phyloP scores from a whole-genome alignment of 2,329 filamentous ascomycete genomes.

The Allantophomopsis lycopodina region DNA sequence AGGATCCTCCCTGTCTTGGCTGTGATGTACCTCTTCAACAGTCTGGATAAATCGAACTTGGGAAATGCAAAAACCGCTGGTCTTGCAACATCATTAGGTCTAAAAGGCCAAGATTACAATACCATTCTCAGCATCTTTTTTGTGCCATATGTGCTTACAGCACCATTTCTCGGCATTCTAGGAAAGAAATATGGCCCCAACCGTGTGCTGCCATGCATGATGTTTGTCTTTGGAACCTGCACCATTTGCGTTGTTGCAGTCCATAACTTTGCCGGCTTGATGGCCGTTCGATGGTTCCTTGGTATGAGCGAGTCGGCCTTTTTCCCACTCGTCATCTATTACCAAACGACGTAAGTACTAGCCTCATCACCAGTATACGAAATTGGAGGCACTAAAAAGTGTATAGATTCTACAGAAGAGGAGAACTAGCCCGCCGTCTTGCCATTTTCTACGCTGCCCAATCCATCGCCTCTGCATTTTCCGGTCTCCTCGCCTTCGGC shows the following conservation, averaged over 20 bases:
- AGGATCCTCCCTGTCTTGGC: slow-evolving; percentile 38
- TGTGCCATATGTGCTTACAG: slow-evolving; percentile 59
- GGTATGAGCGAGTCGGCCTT: slow-evolving; percentile 38
- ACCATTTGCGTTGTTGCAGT: slow-evolving; percentile 32
- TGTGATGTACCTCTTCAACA: slow-evolving; percentile 35
- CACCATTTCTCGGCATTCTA: slow-evolving; percentile 47
- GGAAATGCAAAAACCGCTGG: slow-evolving; percentile 44
- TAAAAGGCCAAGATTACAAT: slow-evolving; percentile 48
- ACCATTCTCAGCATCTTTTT: slow-evolving; percentile 60
- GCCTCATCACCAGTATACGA: slow-evolving; percentile 39
- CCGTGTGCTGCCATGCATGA: slow-evolving; percentile 50
- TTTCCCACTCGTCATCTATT: slow-evolving; percentile 39
- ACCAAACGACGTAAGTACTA: slow-evolving; percentile 41
- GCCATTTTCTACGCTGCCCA: slow-evolving; percentile 45
- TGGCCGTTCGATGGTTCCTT: slow-evolving; percentile 33
- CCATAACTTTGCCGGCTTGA: slow-evolving; percentile 30
- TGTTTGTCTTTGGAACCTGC: slow-evolving; percentile 34
- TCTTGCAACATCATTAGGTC: slow-evolving; percentile 38
- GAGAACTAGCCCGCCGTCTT: slow-evolving; percentile 42
- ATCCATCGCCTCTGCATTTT: slow-evolving; percentile 44
- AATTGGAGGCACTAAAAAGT: too few relatives aligned
- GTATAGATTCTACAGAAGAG: slow-evolving; percentile 38
- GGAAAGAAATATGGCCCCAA: slow-evolving; percentile 56
- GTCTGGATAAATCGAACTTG: slow-evolving; percentile 34
- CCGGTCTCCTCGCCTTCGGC: slow-evolving; percentile 38